Percentiles rank a stretch among this genome's conserved stretches.
These are phyloP conservation scores for Pythium vanterpoolii DNA, from an alignment of 352 stramenopile species.

Conservation along the genomic window DNA sequence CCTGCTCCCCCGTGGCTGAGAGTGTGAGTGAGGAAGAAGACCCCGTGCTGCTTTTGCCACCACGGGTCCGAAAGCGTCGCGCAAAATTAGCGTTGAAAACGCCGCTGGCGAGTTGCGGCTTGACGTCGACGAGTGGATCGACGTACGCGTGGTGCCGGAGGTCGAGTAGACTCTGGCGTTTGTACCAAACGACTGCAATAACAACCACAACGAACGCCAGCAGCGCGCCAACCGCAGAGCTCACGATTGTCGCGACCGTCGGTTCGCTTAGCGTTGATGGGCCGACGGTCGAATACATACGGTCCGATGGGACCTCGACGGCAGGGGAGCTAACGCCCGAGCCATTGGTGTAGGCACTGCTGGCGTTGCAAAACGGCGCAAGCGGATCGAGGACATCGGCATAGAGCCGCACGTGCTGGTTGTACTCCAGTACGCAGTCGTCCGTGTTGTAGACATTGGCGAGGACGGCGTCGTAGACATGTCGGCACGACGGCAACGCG, in stretches of 20 bases:
- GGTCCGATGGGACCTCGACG: not conserved
- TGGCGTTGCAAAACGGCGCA: not conserved
- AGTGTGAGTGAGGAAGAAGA: not conserved
- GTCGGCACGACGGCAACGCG: not conserved
- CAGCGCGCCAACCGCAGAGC: constrained; percentile 5
- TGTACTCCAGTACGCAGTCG: not conserved
- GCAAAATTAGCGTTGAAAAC: not conserved
- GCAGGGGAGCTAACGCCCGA: not conserved
- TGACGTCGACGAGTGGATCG: not conserved
- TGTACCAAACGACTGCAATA: constrained; percentile 14
- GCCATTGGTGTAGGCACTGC: not conserved
- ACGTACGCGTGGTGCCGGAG: constrained; percentile 1
- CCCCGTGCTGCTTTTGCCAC: not conserved
- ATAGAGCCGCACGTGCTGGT: not conserved
- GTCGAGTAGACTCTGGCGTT: constrained; percentile 8
- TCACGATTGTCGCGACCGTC: constrained; percentile 8
- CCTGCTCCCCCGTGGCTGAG: not conserved
- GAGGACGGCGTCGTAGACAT: not conserved
- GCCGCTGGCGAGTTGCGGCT: not conserved
- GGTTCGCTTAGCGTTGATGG: not conserved
- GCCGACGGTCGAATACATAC: not conserved
- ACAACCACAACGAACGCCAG: constrained; percentile 6
- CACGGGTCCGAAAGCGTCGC: not conserved
- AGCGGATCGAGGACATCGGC: not conserved
- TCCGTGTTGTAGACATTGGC: not conserved